Base-by-base conservation (phyloP, 129 eudicot genomes). In the Tagetes erecta region DNA sequence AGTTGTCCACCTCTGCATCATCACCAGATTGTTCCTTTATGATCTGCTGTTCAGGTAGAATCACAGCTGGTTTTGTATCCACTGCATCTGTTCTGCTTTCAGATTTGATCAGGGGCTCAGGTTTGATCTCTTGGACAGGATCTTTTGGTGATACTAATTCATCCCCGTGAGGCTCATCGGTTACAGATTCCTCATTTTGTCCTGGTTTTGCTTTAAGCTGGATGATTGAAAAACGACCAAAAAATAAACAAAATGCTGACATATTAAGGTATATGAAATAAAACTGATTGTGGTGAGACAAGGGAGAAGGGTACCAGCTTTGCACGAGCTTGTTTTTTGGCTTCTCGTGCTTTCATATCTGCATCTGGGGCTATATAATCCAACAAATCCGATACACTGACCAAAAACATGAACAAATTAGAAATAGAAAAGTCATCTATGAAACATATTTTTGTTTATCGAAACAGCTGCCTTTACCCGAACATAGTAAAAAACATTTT, bases 251-350 rank as follows among this genome's bases (percentile, higher is more conserved):
- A 64, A 14, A 8, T 0, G 10, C 14, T 20, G 27, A 1, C 0
- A 44, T 42, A 27, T 44, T 5, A 6, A 20, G 5, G 31, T 10
- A 38, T 38, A 38, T 37, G 64, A 45, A n/a, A 46, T 34, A 57
- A 58, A 30, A 3, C 8, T 8, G 11, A 13, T 11, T 0, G 66
- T 35, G 34, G 20, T 27, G 14, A 67, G 27, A 79, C 6, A 33
- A 64, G 68, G 9, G 10, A 47, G 49, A 35, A 58, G 67, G 11
- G 64, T 76, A 79, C 86, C 63, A 90, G 91, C 88, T 93, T 93
- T 35, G 96, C 89, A 59, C 98, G 98, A 73, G 98, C 93, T 83
- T 90, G 98, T 83, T 86, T 93, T 81, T 93, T 97, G 73, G 98
- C 92, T 13, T 93, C 98, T 83, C 91, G 86, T 73, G 92, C 92